These are phyloP conservation scores for Spathaspora boniae DNA, from an alignment of 805 yeast genomes.

Conservation along the genomic window DNA sequence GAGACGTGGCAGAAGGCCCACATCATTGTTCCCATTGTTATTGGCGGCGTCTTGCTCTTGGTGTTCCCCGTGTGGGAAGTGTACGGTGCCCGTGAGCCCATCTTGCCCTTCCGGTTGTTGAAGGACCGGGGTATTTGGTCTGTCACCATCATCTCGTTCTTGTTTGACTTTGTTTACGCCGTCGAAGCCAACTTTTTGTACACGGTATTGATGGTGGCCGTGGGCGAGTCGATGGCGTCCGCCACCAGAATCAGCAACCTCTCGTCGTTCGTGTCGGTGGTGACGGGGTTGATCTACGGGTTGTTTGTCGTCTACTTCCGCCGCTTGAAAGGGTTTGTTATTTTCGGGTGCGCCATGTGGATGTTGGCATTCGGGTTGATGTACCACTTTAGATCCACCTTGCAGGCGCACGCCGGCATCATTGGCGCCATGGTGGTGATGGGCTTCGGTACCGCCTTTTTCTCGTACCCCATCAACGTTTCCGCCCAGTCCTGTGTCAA, in stretches of 20 bases:
- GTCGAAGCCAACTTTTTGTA: slow-evolving; percentile 70
- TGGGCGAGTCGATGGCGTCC: slow-evolving; percentile 53
- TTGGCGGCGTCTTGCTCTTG: slow-evolving; percentile 63
- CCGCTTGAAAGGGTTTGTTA: slow-evolving; percentile 55
- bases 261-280: slow-evolving; percentile 62
- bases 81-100: slow-evolving; percentile 55
- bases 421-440: slow-evolving; percentile 61
- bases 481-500: slow-evolving; percentile 50
- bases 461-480: slow-evolving; percentile 62
- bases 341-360: slow-evolving; percentile 59
- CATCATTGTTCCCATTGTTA: slow-evolving; percentile 64
- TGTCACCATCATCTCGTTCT: slow-evolving; percentile 55
- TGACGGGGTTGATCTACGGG: slow-evolving; percentile 59
- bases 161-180: slow-evolving; percentile 60
- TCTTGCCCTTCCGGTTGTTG: slow-evolving; percentile 56
- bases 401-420: slow-evolving; percentile 45
- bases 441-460: slow-evolving; percentile 74
- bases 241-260: slow-evolving; percentile 65
- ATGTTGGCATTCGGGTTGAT: slow-evolving; percentile 59
- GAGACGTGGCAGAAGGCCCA: slow-evolving; percentile 57
- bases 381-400: slow-evolving; percentile 51
- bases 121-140: slow-evolving; percentile 73
- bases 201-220: slow-evolving; percentile 62
- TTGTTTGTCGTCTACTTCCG: slow-evolving; percentile 47
- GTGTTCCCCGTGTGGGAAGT: slow-evolving; percentile 59